phyloP scores from a whole-genome alignment of 768 basidiomycete genomes.

The Hypholoma sublateritium region DNA sequence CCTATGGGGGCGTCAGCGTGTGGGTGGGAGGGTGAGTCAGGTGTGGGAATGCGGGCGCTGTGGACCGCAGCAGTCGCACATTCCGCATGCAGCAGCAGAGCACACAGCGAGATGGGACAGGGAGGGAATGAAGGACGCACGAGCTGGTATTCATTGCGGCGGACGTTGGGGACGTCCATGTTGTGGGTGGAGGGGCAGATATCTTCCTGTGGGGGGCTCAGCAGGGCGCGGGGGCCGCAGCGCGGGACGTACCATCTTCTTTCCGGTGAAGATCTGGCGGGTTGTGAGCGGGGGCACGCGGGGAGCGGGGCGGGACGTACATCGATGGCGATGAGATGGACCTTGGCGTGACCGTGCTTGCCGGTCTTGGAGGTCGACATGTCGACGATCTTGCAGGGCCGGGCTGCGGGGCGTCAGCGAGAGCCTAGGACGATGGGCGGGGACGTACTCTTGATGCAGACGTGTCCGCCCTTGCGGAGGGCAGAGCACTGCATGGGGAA shows the following conservation, averaged over 20 bases:
- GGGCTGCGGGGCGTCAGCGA: constrained; percentile 39
- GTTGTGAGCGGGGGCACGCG: constrained; percentile 12
- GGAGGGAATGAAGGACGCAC: constrained; percentile 39
- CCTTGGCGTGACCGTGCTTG: constrained; percentile 99
- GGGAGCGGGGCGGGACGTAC: constrained; percentile 47
- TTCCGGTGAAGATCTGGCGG: constrained; percentile 92
- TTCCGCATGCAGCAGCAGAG: no score
- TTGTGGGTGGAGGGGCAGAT: constrained; percentile 98
- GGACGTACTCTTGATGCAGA: constrained; percentile 84
- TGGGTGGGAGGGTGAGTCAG: not conserved
- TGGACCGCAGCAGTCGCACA: no score
- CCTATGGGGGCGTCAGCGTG: constrained; percentile 38
- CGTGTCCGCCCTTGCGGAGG: constrained; percentile 89
- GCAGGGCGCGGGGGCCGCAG: constrained; percentile 1
- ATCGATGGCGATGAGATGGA: constrained; percentile 95
- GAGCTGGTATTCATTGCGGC: constrained; percentile 87
- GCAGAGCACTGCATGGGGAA: constrained; percentile 96
- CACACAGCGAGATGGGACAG: no score
- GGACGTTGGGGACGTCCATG: constrained; percentile 98
- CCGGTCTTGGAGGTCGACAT: constrained; percentile 99
- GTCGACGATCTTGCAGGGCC: constrained; percentile 98
- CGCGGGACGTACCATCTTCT: constrained; percentile 78
- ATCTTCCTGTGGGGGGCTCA: constrained; percentile 66
- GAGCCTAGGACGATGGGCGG: not conserved
- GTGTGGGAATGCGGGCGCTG: no score